Conservation (phyloP, 352 stramenopile genomes). For the Saprolegnia diclina region DNA sequence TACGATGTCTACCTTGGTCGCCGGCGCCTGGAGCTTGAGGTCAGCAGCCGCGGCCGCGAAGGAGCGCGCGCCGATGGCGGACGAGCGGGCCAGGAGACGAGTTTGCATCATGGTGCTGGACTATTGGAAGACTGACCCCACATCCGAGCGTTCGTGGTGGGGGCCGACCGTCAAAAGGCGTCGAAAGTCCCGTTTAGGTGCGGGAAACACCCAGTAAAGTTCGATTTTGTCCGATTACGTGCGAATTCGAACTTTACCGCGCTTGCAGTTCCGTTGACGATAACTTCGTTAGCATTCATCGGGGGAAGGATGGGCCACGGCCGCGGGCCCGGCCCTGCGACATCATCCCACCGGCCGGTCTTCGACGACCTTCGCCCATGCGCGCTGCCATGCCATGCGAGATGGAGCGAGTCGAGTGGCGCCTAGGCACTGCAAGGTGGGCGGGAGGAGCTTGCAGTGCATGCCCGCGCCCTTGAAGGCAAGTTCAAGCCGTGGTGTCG, state of each 20-base stretch:
- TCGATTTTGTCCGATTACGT: neutral
- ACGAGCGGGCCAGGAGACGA: constrained; percentile 25
- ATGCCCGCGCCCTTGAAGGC: neutral
- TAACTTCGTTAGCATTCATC: constrained; percentile 3
- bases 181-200: constrained; percentile 10
- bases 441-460: too few relatives aligned
- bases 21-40: constrained; percentile 64
- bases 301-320: neutral
- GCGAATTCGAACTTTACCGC: neutral
- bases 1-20: constrained; percentile 54
- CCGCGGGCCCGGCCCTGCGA: neutral
- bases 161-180: neutral
- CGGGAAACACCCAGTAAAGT: neutral
- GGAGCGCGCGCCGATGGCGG: constrained; percentile 42
- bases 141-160: neutral
- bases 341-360: neutral
- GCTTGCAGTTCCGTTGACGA: neutral
- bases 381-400: neutral
- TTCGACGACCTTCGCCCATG: neutral
- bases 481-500: neutral
- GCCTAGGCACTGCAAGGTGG: too few relatives aligned
- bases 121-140: constrained; percentile 24
- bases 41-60: constrained; percentile 52
- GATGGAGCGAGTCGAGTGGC: neutral
- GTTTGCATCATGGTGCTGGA: constrained; percentile 15